phyloP scores from a whole-genome alignment of 2,329 filamentous ascomycete genomes.

The Verticillium dahliae region DNA sequence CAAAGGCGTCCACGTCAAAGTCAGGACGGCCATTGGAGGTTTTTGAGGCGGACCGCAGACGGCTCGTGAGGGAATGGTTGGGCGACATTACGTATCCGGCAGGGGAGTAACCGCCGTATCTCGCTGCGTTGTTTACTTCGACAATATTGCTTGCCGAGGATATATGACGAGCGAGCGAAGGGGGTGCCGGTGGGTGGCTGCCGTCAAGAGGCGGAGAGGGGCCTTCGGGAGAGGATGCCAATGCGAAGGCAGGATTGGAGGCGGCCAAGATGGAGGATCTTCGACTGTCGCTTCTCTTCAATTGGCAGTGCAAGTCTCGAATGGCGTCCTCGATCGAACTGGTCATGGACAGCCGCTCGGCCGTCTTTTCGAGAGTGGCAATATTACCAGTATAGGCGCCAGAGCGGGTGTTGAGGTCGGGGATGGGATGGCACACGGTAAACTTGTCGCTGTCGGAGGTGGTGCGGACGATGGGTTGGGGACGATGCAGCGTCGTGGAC shows the following conservation, averaged over 20 bases:
- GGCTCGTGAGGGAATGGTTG: constrained; percentile 52
- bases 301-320: constrained; percentile 62
- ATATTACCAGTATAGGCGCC: constrained; percentile 61
- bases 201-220: constrained; percentile 14
- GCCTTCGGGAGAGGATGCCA: constrained; percentile 13
- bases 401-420: constrained; percentile 55
- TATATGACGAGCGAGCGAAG: constrained; percentile 30
- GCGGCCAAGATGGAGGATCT: constrained; percentile 55
- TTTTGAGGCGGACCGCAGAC: constrained; percentile 49
- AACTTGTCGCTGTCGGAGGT: constrained; percentile 35
- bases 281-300: constrained; percentile 64
- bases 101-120: constrained; percentile 65
- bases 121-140: constrained; percentile 59
- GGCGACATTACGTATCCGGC: constrained; percentile 63
- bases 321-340: constrained; percentile 76
- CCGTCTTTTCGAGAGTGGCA: constrained; percentile 66
- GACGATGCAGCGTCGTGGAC: constrained; percentile 11
- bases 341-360: constrained; percentile 66
- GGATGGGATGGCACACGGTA: constrained; percentile 50
- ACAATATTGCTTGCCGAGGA: constrained; percentile 57
- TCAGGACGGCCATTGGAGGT: constrained; percentile 35
- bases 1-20: constrained; percentile 30
- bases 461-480: constrained; percentile 40
- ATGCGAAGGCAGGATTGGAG: constrained; percentile 17
- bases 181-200: constrained; percentile 14